Percentiles rank a stretch among this genome's conserved stretches.
Evolutionary conservation across 805 yeast species (phyloP).

Genomic region (Saccharomycopsis sp.): DNA sequence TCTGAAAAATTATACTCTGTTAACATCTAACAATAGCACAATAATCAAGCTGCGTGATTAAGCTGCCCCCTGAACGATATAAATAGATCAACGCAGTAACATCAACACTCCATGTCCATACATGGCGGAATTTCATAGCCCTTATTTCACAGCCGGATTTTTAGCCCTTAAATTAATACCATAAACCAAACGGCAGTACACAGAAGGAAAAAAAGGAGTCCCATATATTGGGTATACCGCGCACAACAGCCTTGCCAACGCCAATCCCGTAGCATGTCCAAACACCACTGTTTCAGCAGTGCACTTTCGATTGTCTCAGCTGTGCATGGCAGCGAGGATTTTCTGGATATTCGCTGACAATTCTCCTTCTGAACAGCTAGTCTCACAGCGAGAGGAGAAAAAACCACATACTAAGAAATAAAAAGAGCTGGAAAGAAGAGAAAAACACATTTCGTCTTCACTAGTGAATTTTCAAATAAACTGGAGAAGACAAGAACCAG

Average conservation of each 20-base stretch:
- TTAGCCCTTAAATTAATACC: no score
- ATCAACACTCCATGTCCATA: no score
- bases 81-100: neutral
- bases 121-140: no score
- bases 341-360: neutral
- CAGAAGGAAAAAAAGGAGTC: no score
- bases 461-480: neutral
- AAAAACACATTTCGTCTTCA: neutral
- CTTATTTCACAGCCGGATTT: no score
- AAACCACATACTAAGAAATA: neutral
- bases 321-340: neutral
- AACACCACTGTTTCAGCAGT: neutral
- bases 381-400: neutral
- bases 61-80: neutral
- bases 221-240: no score
- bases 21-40: neutral
- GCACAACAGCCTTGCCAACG: neutral
- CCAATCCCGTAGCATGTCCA: neutral
- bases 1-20: no score
- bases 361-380: neutral
- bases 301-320: neutral
- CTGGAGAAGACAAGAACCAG: no score
- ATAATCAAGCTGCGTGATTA: neutral
- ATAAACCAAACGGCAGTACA: no score
- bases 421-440: neutral